These are phyloP conservation scores for Aspergillus vadensis DNA, from an alignment of 2,329 filamentous ascomycete species.

Conservation along the genomic window DNA sequence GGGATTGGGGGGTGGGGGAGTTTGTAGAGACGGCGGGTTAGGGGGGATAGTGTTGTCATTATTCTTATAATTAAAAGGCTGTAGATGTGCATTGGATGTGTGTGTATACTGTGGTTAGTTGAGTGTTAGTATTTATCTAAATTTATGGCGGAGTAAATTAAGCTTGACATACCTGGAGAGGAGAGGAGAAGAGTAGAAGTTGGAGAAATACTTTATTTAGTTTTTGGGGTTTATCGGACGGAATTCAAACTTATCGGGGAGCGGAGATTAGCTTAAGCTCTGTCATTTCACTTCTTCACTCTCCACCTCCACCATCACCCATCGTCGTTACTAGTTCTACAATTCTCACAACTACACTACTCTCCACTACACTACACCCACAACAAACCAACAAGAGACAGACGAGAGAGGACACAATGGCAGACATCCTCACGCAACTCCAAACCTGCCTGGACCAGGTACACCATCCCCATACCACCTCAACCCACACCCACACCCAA, in stretches of 20 bases:
- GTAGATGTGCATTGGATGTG: conserved; percentile 1
- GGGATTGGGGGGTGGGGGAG: conserved; percentile 38
- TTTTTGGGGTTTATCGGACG: no score
- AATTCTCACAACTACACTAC: conserved; percentile 2
- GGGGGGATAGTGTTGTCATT: conserved; percentile 23
- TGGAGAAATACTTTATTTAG: background rate
- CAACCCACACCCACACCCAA: conserved; percentile 1
- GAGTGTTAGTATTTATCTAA: background rate
- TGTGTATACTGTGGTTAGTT: background rate
- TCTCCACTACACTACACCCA: background rate
- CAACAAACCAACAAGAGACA: background rate
- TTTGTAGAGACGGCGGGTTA: conserved; percentile 40
- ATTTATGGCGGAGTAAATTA: no score
- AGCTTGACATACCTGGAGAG: background rate
- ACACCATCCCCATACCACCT: conserved; percentile 4
- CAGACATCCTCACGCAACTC: conserved; percentile 53
- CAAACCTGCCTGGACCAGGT: conserved; percentile 55
- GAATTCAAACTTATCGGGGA: background rate
- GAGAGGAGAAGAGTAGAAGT: background rate
- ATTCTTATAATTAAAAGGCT: background rate
- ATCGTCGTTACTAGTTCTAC: background rate
- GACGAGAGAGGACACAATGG: conserved; percentile 28
- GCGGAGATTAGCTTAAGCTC: background rate
- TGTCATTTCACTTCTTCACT: background rate
- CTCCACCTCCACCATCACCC: background rate